phyloP scores from a whole-genome alignment of 352 stramenopile genomes.

The Globisporangium spinosum region DNA sequence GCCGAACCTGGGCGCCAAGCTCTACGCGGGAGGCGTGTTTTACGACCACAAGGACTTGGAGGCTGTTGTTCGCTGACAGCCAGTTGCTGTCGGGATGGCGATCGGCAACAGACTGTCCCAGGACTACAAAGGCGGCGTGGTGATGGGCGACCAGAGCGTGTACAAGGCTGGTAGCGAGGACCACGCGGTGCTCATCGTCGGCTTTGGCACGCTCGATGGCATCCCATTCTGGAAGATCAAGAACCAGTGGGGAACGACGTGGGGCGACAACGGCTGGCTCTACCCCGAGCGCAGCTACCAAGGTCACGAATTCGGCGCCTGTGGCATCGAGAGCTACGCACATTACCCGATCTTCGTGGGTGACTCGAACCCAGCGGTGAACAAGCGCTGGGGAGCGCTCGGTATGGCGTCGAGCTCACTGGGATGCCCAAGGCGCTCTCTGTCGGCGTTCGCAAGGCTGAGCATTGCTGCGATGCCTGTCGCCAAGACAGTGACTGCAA shows the following conservation, averaged over 20 bases:
- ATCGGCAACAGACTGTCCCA: neutral
- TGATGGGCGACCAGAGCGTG: neutral
- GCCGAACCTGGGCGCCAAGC: constrained; percentile 11
- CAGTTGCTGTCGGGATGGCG: neutral
- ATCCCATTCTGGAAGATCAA: constrained; percentile 36
- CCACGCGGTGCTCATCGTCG: constrained; percentile 28
- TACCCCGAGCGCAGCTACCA: constrained; percentile 35
- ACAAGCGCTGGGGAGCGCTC: neutral
- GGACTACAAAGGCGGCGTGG: constrained; percentile 12
- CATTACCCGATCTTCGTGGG: constrained; percentile 34
- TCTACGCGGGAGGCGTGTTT: constrained; percentile 2
- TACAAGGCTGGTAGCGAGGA: constrained; percentile 11
- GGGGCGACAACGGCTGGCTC: constrained; percentile 34
- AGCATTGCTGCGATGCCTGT: constrained; percentile 1
- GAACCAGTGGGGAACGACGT: constrained; percentile 30
- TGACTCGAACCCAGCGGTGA: neutral
- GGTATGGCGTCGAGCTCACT: neutral
- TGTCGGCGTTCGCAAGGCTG: no score
- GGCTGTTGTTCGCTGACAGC: constrained; percentile 1
- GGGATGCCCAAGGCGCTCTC: neutral
- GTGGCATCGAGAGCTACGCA: constrained; percentile 46
- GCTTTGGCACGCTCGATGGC: constrained; percentile 25
- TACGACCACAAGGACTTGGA: constrained; percentile 14
- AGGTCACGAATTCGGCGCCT: constrained; percentile 41
- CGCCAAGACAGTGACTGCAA: neutral